Base-by-base conservation (phyloP, 345 rosid genomes). In the Melaleuca quinquenervia region DNA sequence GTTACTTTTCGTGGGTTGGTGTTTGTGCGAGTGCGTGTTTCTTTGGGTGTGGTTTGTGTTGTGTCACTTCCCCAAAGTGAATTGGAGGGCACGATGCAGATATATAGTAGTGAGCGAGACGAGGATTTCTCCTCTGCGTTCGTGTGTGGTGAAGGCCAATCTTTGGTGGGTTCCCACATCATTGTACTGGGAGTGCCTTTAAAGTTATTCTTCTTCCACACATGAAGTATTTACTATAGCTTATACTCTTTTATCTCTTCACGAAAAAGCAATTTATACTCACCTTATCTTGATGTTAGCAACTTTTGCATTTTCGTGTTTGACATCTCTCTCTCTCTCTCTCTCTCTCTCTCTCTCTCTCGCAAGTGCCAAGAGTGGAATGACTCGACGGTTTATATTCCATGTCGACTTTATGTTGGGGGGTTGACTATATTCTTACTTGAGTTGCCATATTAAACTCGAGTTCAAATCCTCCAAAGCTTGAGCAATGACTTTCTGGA, bases 81-180 rank as follows among this genome's bases (percentile, higher is more conserved):
- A 92, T 89, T 85, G 85, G 86, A 88, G 87, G 86, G 94, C 89
- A 85, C 89, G 87, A 88, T 88, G 90, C 91, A 91, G 93, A 94
- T 94, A 92, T 86, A 86, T 82, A 58, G 55, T 18, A n/a, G 50
- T 15, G 83, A 53, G 54, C 14, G 83, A 83, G 76, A 86, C 85
- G 82, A 87, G 78, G 89, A 89, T 83, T 86, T 88, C 85, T 87
- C 82, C 87, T 24, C 82, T 82, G 86, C 82, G 74, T 56, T 54
- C 13, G 86, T 86, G 83, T 84, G 83, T 56, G 49, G 88, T 76
- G 80, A 36, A 70, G 60, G 80, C 80, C 80, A 36, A 41, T 85
- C 85, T 32, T 52, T 83, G 91, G 93, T 91, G 94, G 93, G 88
- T 8, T 50, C 92, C 94, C 93, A 91, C 90, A 56, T 82, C 60